Percentiles rank a stretch among this genome's conserved stretches.
These are phyloP conservation scores for Cercophora samala DNA, from an alignment of 495 filamentous ascomycete genomes.

Conservation along the genomic window DNA sequence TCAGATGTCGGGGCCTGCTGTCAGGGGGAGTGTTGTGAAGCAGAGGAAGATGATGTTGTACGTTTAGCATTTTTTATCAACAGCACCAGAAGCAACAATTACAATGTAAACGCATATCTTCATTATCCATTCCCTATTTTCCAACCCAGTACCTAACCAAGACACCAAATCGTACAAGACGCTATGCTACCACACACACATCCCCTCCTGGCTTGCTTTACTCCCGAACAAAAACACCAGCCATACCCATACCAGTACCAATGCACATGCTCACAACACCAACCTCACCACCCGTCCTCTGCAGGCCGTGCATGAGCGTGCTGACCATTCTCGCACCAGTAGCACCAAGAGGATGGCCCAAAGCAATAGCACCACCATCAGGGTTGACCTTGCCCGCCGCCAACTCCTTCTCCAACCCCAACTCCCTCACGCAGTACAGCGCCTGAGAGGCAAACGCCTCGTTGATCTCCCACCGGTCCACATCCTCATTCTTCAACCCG, in stretches of 20 bases:
- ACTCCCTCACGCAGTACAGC: conserved; percentile 70
- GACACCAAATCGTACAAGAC: conserved; percentile 4
- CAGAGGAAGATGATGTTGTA: neutral
- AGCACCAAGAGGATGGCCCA: conserved; percentile 90
- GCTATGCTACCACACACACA: neutral
- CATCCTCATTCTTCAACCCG: conserved; percentile 62
- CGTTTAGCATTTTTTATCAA: neutral
- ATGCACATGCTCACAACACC: conserved; percentile 86
- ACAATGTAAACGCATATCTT: neutral
- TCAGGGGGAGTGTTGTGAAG: neutral
- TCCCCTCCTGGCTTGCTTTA: conserved; percentile 36
- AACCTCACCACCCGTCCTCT: conserved; percentile 56
- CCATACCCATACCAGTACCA: conserved; percentile 69
- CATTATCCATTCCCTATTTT: conserved; percentile 1
- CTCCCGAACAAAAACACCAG: conserved; percentile 78
- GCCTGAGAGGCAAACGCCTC: conserved; percentile 93
- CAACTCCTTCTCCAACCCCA: conserved; percentile 62
- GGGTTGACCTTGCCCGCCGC: conserved; percentile 73
- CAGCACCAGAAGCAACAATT: too few relatives aligned
- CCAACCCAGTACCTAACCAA: neutral
- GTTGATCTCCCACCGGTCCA: conserved; percentile 93
- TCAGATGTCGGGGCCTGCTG: neutral
- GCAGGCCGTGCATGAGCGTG: conserved; percentile 65
- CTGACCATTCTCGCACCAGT: conserved; percentile 81
- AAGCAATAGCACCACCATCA: conserved; percentile 87